These are phyloP conservation scores for Talaromyces sp. DNA, from an alignment of 2,329 filamentous ascomycete species.

Conservation along the genomic window DNA sequence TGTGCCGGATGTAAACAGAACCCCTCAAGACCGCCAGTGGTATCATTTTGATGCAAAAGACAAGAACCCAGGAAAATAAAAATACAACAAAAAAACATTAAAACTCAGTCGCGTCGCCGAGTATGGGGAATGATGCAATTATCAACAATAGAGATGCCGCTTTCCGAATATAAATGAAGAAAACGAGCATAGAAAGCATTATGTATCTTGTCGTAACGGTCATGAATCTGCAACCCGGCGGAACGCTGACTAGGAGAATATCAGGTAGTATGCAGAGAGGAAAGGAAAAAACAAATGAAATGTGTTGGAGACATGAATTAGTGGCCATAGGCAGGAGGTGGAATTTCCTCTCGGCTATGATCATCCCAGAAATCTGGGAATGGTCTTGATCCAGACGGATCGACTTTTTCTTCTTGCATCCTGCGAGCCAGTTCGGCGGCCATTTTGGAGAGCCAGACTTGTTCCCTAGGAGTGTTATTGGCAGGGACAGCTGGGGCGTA, in stretches of 20 bases:
- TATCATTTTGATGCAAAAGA: constrained; percentile 15
- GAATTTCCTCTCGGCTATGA: constrained; percentile 35
- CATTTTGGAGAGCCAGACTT: constrained; percentile 61
- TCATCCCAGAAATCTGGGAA: constrained; percentile 38
- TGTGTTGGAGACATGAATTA: constrained; percentile 21
- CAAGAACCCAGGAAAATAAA: neutral
- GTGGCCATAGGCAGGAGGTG: constrained; percentile 46
- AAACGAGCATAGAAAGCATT: constrained; percentile 8
- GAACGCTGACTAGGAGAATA: constrained; percentile 17
- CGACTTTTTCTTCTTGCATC: constrained; percentile 76
- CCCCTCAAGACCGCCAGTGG: constrained; percentile 15
- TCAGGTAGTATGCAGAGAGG: neutral
- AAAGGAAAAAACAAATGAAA: neutral
- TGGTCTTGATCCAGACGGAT: constrained; percentile 29
- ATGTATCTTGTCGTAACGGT: constrained; percentile 16
- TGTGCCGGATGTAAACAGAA: constrained; percentile 15
- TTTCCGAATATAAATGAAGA: constrained; percentile 5
- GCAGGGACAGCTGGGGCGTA: constrained; percentile 30
- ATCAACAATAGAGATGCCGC: constrained; percentile 11
- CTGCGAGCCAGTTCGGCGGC: constrained; percentile 81
- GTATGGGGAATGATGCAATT: constrained; percentile 6
- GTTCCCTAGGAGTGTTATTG: constrained; percentile 38
- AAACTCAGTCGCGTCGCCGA: neutral
- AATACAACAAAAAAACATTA: neutral
- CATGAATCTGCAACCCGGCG: constrained; percentile 18